phyloP scores from a whole-genome alignment of 129 eudicot genomes.

The Calendula officinalis region DNA sequence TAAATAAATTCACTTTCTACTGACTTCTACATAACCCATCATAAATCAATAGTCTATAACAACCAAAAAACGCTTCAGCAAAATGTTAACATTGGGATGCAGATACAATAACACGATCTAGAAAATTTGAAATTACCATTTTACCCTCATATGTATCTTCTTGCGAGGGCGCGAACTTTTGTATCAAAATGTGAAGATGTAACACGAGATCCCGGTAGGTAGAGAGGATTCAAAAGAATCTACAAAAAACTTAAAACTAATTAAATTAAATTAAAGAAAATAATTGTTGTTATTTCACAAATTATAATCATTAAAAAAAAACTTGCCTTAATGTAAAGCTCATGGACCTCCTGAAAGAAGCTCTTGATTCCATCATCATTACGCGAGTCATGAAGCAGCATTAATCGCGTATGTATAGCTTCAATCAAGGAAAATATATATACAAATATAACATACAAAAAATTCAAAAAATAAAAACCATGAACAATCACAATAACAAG shows the following conservation, averaged over 20 bases:
- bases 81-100: background rate
- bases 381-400: slow-evolving; percentile 98
- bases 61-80: background rate
- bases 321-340: slow-evolving; percentile 86
- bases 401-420: slow-evolving; percentile 77
- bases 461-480: background rate
- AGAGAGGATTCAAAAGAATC: slow-evolving; percentile 85
- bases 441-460: slow-evolving; percentile 7
- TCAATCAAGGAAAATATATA: slow-evolving; percentile 43
- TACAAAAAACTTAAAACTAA: slow-evolving; percentile 29
- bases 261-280: background rate
- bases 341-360: slow-evolving; percentile 99
- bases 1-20: background rate
- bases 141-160: slow-evolving; percentile 69
- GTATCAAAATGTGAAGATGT: slow-evolving; percentile 97
- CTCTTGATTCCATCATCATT: slow-evolving; percentile 97
- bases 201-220: slow-evolving; percentile 93
- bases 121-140: slow-evolving; percentile 7
- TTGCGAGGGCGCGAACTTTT: slow-evolving; percentile 91
- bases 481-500: slow-evolving; percentile 8
- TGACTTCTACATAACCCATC: slow-evolving; percentile 2
- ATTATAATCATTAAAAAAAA: background rate
- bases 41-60: background rate
- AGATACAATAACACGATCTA: background rate
- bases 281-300: background rate